Evolutionary conservation across 208 protist species (phyloP).

Genomic region (Angomonas deanei): DNA sequence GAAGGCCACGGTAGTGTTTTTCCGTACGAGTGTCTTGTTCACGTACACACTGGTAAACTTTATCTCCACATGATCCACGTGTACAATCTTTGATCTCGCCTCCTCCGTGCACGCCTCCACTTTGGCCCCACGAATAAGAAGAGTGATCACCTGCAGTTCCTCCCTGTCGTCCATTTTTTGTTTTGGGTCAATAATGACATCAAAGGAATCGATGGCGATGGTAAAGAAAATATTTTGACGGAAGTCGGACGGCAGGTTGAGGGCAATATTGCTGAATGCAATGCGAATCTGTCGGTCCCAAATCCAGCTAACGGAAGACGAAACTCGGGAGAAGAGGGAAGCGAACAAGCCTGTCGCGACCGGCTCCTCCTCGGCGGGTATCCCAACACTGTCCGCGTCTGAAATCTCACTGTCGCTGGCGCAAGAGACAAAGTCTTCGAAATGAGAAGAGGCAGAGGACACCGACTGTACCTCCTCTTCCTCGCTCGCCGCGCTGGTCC

Average conservation of each 20-base stretch:
- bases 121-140: constrained; percentile 15
- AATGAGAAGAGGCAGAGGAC: constrained; percentile 6
- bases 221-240: constrained; percentile 31
- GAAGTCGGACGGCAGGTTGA: constrained; percentile 40
- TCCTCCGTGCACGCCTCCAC: constrained; percentile 19
- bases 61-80: constrained; percentile 25
- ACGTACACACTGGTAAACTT: constrained; percentile 50
- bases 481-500: constrained; percentile 7
- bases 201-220: constrained; percentile 27
- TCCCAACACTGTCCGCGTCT: neutral
- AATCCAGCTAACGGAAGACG: constrained; percentile 56
- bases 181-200: constrained; percentile 38
- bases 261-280: constrained; percentile 25
- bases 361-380: neutral
- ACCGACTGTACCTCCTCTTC: neutral
- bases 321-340: constrained; percentile 31
- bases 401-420: constrained; percentile 36
- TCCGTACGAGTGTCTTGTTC: constrained; percentile 34
- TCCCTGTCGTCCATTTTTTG: constrained; percentile 20
- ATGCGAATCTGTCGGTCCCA: constrained; percentile 59
- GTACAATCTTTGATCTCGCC: constrained; percentile 13
- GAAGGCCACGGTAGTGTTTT: constrained; percentile 42
- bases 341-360: constrained; percentile 29
- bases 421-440: constrained; percentile 70
- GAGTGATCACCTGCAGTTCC: constrained; percentile 37